Evolutionary conservation across 495 filamentous ascomycete genomes (phyloP).

Genomic region (Cenococcum geophilum): DNA sequence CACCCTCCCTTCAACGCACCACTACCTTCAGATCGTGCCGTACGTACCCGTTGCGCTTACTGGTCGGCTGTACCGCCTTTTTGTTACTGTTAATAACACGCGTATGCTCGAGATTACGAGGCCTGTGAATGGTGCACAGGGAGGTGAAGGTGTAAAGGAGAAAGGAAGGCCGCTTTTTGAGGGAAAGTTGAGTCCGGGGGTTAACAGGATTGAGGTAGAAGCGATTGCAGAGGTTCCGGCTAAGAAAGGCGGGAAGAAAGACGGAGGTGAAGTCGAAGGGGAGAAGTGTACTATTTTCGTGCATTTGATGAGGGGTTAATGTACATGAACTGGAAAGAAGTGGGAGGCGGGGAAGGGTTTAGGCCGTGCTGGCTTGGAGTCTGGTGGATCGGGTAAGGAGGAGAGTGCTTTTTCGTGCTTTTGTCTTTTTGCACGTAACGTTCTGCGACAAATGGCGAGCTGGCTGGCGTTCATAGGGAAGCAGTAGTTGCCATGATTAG

Average conservation of each 20-base stretch:
- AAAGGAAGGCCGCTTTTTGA: slow-evolving; percentile 37
- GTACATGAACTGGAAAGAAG: no score
- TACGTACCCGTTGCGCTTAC: slow-evolving; percentile 51
- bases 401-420: no score
- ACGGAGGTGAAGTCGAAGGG: slow-evolving; percentile 33
- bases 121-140: slow-evolving; percentile 14
- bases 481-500: no score
- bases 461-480: no score
- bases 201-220: slow-evolving; percentile 41
- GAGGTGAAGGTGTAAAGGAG: slow-evolving; percentile 25
- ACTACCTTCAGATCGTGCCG: slow-evolving; percentile 59
- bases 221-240: slow-evolving; percentile 31
- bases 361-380: no score
- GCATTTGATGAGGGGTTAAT: slow-evolving; percentile 31
- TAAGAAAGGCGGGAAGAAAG: slow-evolving; percentile 14
- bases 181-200: slow-evolving; percentile 33
- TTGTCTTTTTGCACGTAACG: no score
- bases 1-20: slow-evolving; percentile 56
- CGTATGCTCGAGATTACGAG: slow-evolving; percentile 28
- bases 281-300: slow-evolving; percentile 40
- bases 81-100: slow-evolving; percentile 49
- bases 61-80: slow-evolving; percentile 56
- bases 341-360: no score
- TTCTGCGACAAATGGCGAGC: no score
- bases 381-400: no score